These are phyloP conservation scores for Mrakia frigida DNA, from an alignment of 768 basidiomycete species.

Conservation along the genomic window DNA sequence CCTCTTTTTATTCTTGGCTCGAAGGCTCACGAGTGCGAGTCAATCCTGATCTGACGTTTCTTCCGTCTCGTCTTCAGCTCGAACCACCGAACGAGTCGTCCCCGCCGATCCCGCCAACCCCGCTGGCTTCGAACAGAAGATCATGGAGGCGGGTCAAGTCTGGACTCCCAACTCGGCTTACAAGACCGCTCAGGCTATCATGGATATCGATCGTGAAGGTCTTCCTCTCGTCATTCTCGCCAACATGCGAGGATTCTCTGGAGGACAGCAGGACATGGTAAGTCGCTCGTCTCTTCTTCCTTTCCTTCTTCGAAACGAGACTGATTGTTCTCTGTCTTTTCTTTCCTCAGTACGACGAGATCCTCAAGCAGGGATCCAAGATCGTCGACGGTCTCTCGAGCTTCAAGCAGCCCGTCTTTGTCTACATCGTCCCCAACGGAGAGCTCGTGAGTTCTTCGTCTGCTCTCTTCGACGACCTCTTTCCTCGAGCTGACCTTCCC, in stretches of 20 bases:
- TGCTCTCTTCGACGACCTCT: neutral
- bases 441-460: conserved; percentile 55
- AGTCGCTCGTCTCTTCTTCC: conserved; percentile 35
- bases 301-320: neutral
- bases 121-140: conserved; percentile 88
- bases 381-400: conserved; percentile 96
- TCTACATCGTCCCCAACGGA: conserved; percentile 97
- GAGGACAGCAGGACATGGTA: conserved; percentile 95
- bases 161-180: conserved; percentile 99
- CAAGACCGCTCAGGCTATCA: conserved; percentile 99
- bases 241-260: conserved; percentile 99
- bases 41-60: no score
- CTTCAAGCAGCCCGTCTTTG: conserved; percentile 96
- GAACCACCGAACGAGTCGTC: conserved; percentile 91
- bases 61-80: conserved; percentile 46
- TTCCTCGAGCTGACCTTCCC: neutral
- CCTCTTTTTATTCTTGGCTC: neutral
- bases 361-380: conserved; percentile 93
- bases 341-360: conserved; percentile 66
- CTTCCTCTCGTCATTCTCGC: conserved; percentile 97
- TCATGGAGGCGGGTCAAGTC: conserved; percentile 96
- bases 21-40: no score
- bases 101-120: conserved; percentile 98
- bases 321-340: neutral
- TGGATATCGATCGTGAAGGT: conserved; percentile 95